Evolutionary conservation across 2,329 filamentous ascomycete genomes (phyloP).

Genomic region (Ploettnerulaceae sp.): DNA sequence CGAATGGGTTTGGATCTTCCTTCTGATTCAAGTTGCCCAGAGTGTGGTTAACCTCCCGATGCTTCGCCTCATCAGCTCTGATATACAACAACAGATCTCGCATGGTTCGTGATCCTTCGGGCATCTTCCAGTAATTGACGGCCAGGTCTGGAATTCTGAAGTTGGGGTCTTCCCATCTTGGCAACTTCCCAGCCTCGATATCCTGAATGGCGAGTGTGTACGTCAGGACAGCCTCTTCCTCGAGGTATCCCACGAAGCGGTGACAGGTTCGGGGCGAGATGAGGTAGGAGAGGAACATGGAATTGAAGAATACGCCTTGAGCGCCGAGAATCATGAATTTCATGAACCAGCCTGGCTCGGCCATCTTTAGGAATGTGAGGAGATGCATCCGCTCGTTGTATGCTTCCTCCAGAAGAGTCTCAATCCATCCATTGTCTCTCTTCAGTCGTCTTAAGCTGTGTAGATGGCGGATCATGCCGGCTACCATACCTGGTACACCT

Average conservation of each 20-base stretch:
- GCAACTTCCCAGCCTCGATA: conserved; percentile 77
- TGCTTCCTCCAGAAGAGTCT: conserved; percentile 82
- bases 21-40: conserved; percentile 83
- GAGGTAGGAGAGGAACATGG: conserved; percentile 84
- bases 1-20: conserved; percentile 88
- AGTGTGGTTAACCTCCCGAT: conserved; percentile 93
- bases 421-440: conserved; percentile 95
- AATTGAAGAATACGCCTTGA: conserved; percentile 96
- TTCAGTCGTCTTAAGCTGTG: conserved; percentile 79
- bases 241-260: conserved; percentile 92
- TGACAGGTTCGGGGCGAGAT: conserved; percentile 83
- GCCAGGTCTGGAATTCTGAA: conserved; percentile 84
- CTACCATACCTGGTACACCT: conserved; percentile 95
- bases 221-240: conserved; percentile 94
- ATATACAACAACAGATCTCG: conserved; percentile 83
- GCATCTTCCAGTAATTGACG: conserved; percentile 90
- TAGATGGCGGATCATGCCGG: conserved; percentile 87
- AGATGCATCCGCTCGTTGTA: conserved; percentile 95
- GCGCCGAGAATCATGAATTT: conserved; percentile 84
- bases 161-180: conserved; percentile 66
- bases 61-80: conserved; percentile 82
- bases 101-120: conserved; percentile 77
- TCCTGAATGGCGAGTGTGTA: conserved; percentile 88
- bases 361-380: conserved; percentile 88
- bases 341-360: conserved; percentile 77